These are phyloP conservation scores for Hibiscus tridactylites DNA, from an alignment of 345 rosid genomes.

Conservation along the genomic window DNA sequence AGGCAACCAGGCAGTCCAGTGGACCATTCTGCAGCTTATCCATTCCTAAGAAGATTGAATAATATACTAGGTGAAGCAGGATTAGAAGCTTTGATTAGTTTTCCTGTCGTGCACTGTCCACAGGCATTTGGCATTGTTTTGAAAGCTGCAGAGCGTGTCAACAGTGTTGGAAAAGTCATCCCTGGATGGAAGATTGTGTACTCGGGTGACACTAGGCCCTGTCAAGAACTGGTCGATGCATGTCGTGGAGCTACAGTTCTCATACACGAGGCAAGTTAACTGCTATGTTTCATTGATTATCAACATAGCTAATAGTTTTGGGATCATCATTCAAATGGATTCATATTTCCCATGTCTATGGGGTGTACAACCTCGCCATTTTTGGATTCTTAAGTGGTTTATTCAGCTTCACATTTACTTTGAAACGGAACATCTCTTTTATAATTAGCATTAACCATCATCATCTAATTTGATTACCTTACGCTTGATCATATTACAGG, in stretches of 20 bases:
- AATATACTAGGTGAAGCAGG: conserved; percentile 54
- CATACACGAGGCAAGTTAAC: conserved; percentile 66
- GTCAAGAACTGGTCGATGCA: conserved; percentile 63
- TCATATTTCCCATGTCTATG: neutral
- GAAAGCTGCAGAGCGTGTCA: conserved; percentile 63
- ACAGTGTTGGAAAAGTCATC: conserved; percentile 52
- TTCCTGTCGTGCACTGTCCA: conserved; percentile 94
- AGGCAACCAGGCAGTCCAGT: conserved; percentile 42
- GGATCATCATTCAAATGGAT: neutral
- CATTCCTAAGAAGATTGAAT: conserved; percentile 44
- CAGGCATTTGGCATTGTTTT: conserved; percentile 74
- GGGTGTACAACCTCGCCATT: neutral
- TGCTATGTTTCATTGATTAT: neutral
- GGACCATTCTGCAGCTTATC: conserved; percentile 34
- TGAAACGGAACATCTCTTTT: neutral
- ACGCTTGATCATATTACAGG: conserved; percentile 33
- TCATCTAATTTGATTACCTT: neutral
- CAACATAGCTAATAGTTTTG: neutral
- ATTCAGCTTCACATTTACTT: neutral
- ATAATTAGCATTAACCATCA: neutral
- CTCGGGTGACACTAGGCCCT: conserved; percentile 96
- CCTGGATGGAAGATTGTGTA: conserved; percentile 95
- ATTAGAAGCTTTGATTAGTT: conserved; percentile 57
- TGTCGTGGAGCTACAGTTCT: conserved; percentile 77
- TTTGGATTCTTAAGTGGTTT: neutral